Base-by-base conservation (phyloP, 78 protist species). In the Tieghemostelium lacteum region DNA sequence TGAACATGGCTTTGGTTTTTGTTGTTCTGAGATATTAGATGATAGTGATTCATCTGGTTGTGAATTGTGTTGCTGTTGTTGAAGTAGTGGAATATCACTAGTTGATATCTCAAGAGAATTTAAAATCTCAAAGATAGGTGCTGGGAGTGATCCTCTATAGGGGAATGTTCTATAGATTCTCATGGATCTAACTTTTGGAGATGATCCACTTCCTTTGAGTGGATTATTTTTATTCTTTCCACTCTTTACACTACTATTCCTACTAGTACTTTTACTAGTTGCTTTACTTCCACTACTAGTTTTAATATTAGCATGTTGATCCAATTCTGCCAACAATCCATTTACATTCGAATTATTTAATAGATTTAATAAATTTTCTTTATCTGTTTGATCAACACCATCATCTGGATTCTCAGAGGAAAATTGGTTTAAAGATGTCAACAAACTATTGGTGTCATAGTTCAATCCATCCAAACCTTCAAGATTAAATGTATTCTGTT, bases 1-100 rank as follows among this genome's bases (percentile, higher is more conserved):
- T 39, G 89, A 80, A n/a, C 67, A 39, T 80, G 89, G 89, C 58
- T 80, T 73, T 8, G 64, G 80, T 73, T 55, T 80, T 36, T 66
- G 49, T 26, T 64, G 29, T 45, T 76, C 75, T n/a, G n/a, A n/a
- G n/a, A n/a, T n/a, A n/a, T n/a, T n/a, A n/a, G n/a, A n/a, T n/a
- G n/a, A n/a, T 14, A 61, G 22, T 7, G 31, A 31, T 31, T 50
- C 19, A 3, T 64, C 8, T 28, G 20, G 22, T 16, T 29, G 64
- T 8, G 24, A 16, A 29, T 54, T 28, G 2, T 39, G 28, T 6
- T 29, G 4, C 31, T 54, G 54, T 19, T 39, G 28, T 6, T 29
- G 4, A 24, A 22, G 12, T 2, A n/a, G 20, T 36, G 20, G 57
- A 28, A 31, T 17, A 20, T 29, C 20, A 37, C 36, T 36, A 42